Evolutionary conservation across 2,329 filamentous ascomycete species (phyloP), one percentile per base, ranked within the genome.

Genomic region (Diaporthe vaccinii): DNA sequence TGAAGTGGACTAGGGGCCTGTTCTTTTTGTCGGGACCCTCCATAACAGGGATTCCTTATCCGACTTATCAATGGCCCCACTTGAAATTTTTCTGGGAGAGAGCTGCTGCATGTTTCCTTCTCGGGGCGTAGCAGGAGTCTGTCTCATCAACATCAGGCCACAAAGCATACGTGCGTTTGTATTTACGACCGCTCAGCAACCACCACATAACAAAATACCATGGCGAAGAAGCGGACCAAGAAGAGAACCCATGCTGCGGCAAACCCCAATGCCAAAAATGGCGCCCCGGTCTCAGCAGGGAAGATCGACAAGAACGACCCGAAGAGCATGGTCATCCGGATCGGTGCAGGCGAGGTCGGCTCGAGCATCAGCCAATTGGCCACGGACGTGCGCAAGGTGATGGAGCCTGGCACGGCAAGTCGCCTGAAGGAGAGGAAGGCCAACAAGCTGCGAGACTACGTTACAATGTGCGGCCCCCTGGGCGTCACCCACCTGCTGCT

Each of bases 281-380:
- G 89, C 80, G 80, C 87, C 80, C 79, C 86, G 78, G 78, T 87
- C 80, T 89, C 89, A 78, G 86, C 88, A 58, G 89, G 91, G 74
- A 91, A 92, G 84, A 89, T 91, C 75, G 90, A 92, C 34, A 88
- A 90, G 72, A 91, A 92, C 78, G 89, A 92, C 70, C 97, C 97
- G 46, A 98, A 98, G 89, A 97, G 94, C 83, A 98, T 99, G 96
- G 96, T 99, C 75, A 98, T 99, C 84, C 94, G 97, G 79, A 96
- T 98, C 81, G 97, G 97, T 80, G 96, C 96, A 80, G 94, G 95
- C 80, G 95, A 98, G 82, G 95, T 99, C 71, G 97, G 97, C 75
- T 91, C 95, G 76, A 98, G 94, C 83, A 91, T 99, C 80, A 96
- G 93, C 83, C 96, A 98, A 85, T 88, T 99, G 79, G 96, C 96